Evolutionary conservation across 306 rosid species (phyloP), one percentile per base, ranked within the genome.

Genomic region (Vigna radiata): DNA sequence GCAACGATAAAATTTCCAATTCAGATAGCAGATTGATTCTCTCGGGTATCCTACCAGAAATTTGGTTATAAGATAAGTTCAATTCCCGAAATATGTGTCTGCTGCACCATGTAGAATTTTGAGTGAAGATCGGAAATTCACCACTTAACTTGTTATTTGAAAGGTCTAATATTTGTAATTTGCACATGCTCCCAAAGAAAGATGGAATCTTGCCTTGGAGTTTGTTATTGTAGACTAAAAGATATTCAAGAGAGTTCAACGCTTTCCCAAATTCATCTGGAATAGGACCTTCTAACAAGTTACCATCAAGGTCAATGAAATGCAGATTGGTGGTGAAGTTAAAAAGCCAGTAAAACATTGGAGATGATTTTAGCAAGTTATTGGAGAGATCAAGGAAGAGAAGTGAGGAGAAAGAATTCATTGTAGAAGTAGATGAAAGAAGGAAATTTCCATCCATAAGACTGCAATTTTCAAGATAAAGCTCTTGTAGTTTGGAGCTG

Each of bases 171-270:
- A 0, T 0, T 0, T 39, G 63, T 13, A 81, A 14, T 14, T 36
- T 75, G 68, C 84, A 75, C 5, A 68, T 68, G 1, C 19, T 75
- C 44, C 81, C 67, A 1, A 81, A 0, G 17, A 4, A 81, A 21
- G 18, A 0, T 1, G 77, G 72, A 60, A 81, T 15, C 4, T 68
- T 4, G 1, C 84, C 81, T 61, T 60, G 67, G 0, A 75, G 4
- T 1, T 50, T 60, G 65, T 81, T 81, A 17, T 21, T 0, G 16
- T 0, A 0, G 0, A 0, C 0, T 8, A 25, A 29, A 6, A 81
- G 8, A 39, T 0, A 0, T 50, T 68, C 48, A 4, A 76, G 70
- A 64, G 14, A 18, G 44, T 15, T 64, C 73, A 65, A 52, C 2
- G 2, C n/a, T 14, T 76, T 65, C 5, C 54, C 66, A 65, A 76